Percentiles rank a stretch among this genome's conserved stretches.
Evolutionary conservation across 108 stramenopile species (phyloP).

Genomic region (Cyclotella sp.): DNA sequence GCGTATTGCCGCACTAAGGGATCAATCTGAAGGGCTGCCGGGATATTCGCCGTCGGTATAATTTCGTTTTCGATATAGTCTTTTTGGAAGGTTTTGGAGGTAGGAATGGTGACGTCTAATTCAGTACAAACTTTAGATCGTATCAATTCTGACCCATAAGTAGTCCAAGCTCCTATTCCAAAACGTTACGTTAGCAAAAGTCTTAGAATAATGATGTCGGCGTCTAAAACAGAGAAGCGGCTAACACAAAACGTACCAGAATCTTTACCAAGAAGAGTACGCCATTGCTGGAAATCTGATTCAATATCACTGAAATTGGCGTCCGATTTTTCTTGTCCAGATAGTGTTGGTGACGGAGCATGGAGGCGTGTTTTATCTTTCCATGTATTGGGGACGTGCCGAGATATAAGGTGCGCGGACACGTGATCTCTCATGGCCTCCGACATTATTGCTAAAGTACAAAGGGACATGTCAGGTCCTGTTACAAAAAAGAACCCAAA

Average conservation of each 20-base stretch:
- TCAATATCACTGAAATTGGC: not conserved
- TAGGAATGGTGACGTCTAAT: not conserved
- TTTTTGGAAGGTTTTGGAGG: not conserved
- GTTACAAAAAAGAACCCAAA: not conserved
- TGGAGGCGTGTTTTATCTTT: conserved; percentile 8
- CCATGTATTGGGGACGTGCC: conserved; percentile 29
- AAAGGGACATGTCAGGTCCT: not conserved
- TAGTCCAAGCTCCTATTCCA: conserved; percentile 26
- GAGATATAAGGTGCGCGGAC: conserved; percentile 8
- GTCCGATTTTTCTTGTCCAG: not conserved
- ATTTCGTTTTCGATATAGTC: not conserved
- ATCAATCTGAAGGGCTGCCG: conserved; percentile 71
- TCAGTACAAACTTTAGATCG: not conserved
- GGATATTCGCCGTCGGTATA: conserved; percentile 56
- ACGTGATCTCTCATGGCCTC: conserved; percentile 24
- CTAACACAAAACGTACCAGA: conserved; percentile 21
- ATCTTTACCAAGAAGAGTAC: conserved; percentile 20
- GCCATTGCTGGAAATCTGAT: conserved; percentile 24
- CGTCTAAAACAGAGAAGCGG: conserved; percentile 7
- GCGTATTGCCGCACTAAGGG: conserved; percentile 58
- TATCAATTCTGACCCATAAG: conserved; percentile 7
- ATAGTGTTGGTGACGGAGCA: not conserved
- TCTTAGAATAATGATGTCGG: not conserved
- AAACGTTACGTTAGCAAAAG: not conserved
- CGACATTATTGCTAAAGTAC: conserved; percentile 49